phyloP scores from a whole-genome alignment of 192 early-diverging fungal genomes.

The Diversispora epigaea region DNA sequence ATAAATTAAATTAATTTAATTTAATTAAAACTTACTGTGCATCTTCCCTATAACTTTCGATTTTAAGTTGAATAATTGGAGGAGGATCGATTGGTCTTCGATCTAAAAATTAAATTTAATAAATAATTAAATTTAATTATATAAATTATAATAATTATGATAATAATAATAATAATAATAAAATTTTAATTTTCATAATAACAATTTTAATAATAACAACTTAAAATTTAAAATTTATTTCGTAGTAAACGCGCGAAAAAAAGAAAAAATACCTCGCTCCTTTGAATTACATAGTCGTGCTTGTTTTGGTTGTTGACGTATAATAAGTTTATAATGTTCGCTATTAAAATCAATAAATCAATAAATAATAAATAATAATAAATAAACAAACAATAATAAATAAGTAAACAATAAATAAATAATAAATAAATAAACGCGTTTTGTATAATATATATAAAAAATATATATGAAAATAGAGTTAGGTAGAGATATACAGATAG shows the following conservation, averaged over 20 bases:
- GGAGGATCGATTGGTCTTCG: constrained; percentile 78
- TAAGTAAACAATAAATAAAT: not conserved
- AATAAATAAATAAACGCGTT: not conserved
- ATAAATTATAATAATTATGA: too few relatives aligned
- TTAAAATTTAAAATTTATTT: too few relatives aligned
- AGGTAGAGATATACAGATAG: too few relatives aligned
- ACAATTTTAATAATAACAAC: too few relatives aligned
- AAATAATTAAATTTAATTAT: not conserved
- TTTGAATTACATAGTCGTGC: constrained; percentile 88
- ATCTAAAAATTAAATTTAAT: constrained; percentile 49
- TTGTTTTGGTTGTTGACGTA: constrained; percentile 82
- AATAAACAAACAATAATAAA: too few relatives aligned
- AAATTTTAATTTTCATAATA: too few relatives aligned
- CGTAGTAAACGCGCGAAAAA: too few relatives aligned
- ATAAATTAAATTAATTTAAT: not conserved
- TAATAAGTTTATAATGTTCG: constrained; percentile 52
- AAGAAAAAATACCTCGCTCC: constrained; percentile 74
- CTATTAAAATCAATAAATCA: constrained; percentile 16
- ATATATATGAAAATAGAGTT: too few relatives aligned
- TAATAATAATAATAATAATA: too few relatives aligned
- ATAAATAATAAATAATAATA: not conserved
- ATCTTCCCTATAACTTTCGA: constrained; percentile 37
- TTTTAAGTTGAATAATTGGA: constrained; percentile 62
- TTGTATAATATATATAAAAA: not conserved
- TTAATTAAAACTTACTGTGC: constrained; percentile 36